Base-by-base conservation (phyloP, 805 yeast species). In the Wickerhamomyces alni region DNA sequence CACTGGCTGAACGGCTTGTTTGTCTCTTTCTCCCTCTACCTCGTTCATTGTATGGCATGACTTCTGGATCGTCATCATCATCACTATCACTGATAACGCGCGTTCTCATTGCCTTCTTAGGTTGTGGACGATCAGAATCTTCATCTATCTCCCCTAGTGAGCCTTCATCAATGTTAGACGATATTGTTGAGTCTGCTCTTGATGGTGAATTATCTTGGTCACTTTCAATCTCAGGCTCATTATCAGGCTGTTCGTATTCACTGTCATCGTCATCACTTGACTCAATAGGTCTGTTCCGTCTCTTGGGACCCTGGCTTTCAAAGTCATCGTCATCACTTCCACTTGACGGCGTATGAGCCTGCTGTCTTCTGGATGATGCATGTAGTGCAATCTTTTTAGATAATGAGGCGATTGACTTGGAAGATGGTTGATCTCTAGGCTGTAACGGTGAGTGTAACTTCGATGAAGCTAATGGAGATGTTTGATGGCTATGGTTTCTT, bases 181-280 rank as follows among this genome's bases (percentile, higher is more conserved):
- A 33, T 38, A 27, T 11, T 19, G 17, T 8, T 18, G 12, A 22
- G 17, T 10, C 33, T 31, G 21, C 17, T 32, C 31, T 11, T 26
- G 29, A 6, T 9, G 17, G 16, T 33, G 28, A 28, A 35, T 12
- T 31, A 12, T 39, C 44, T 7, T 38, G 42, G 9, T 43, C 53
- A 4, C 45, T 51, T 13, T 46, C 51, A 26, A 30, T 40, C n/a
- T 43, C 52, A 16, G n/a, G 7, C 15, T 30, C 42, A 11, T 17
- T 17, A 10, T 6, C n/a, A 9, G 29, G 18, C 3, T 16, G 21
- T 10, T 33, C 16, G 12, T 17, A 26, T 16, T 38, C 47, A 21
- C 42, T 50, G 26, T 40, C 45, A 10, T 47, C 47, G 15, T 41
- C 49, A 33, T 24, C 21, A 24, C 21, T 39, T 16, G 28, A 15